Conservation (phyloP, 176 grass and related monocot genomes). For the Avena eriantha region DNA sequence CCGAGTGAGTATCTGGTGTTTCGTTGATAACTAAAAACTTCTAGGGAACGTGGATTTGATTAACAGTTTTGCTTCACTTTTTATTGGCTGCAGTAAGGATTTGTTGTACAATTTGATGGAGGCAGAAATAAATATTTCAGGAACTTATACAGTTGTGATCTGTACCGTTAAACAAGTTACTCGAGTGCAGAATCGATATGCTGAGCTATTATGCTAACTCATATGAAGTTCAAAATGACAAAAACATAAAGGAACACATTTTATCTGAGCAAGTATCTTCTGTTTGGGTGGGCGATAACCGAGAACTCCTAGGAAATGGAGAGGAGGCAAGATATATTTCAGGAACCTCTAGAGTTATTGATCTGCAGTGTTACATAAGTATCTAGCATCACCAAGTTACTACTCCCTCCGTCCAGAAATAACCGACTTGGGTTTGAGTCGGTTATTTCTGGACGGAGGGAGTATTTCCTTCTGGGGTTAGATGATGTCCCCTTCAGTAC, state of each 20-base stretch:
- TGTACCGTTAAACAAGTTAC: too few relatives aligned
- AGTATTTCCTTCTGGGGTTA: constrained; percentile 22
- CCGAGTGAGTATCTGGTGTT: too few relatives aligned
- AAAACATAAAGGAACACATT: neutral
- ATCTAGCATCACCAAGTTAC: constrained; percentile 1
- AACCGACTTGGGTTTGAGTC: too few relatives aligned
- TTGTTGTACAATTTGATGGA: neutral
- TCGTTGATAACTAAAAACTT: too few relatives aligned
- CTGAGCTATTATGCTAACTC: too few relatives aligned
- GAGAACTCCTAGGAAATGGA: neutral
- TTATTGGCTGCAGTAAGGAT: neutral
- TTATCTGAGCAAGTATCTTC: neutral
- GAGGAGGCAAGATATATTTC: neutral
- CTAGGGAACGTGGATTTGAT: too few relatives aligned
- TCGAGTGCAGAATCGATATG: too few relatives aligned
- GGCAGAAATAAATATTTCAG: too few relatives aligned
- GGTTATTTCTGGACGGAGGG: too few relatives aligned
- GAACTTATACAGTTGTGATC: too few relatives aligned
- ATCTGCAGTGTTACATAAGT: constrained; percentile 18
- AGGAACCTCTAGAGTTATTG: neutral
- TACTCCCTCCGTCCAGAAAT: too few relatives aligned
- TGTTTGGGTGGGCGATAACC: neutral
- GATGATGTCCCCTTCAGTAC: neutral
- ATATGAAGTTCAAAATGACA: neutral
- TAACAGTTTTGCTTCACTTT: neutral